A percentile compares a stretch with the other conserved stretches of the same genome.
These are phyloP conservation scores for Aspergillus viridinutans DNA, from an alignment of 2,329 filamentous ascomycete genomes.

Conservation along the genomic window DNA sequence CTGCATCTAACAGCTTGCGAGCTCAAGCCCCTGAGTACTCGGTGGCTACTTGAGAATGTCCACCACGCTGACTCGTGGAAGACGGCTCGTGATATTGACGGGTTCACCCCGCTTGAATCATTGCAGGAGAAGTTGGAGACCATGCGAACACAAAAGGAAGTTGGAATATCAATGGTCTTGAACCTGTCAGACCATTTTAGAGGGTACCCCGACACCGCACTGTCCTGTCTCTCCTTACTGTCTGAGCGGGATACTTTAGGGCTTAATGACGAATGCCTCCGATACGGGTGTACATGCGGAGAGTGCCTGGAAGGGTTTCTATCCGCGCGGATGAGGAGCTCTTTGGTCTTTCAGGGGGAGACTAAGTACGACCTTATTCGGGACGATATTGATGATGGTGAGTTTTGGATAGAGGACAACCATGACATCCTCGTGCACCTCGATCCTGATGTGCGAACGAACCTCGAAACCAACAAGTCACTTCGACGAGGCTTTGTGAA, in stretches of 20 bases:
- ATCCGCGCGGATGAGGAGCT: conserved; percentile 34
- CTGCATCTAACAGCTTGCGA: conserved; percentile 24
- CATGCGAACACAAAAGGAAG: conserved; percentile 18
- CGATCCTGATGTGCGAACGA: conserved; percentile 18
- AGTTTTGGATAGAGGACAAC: conserved; percentile 14
- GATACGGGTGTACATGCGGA: conserved; percentile 38
- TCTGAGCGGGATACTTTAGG: conserved; percentile 1
- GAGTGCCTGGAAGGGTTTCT: conserved; percentile 36
- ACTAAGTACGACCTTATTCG: conserved; percentile 17
- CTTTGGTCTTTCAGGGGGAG: conserved; percentile 26
- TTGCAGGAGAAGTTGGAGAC: conserved; percentile 28
- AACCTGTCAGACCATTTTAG: conserved; percentile 30
- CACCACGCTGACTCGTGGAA: conserved; percentile 14
- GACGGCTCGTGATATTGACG: conserved; percentile 24
- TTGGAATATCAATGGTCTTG: conserved; percentile 2
- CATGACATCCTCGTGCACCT: conserved; percentile 18
- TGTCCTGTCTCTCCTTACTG: conserved; percentile 24
- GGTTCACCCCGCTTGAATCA: conserved; percentile 33
- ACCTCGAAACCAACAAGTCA: conserved; percentile 33
- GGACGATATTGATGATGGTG: conserved; percentile 15
- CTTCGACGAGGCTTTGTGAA: conserved; percentile 32
- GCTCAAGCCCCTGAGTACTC: conserved; percentile 18
- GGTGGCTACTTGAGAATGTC: conserved; percentile 26
- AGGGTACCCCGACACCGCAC: conserved; percentile 24
- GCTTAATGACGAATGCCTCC: conserved; percentile 21